Evolutionary conservation across 495 filamentous ascomycete genomes (phyloP).

Genomic region (Penicillium coprophilum): DNA sequence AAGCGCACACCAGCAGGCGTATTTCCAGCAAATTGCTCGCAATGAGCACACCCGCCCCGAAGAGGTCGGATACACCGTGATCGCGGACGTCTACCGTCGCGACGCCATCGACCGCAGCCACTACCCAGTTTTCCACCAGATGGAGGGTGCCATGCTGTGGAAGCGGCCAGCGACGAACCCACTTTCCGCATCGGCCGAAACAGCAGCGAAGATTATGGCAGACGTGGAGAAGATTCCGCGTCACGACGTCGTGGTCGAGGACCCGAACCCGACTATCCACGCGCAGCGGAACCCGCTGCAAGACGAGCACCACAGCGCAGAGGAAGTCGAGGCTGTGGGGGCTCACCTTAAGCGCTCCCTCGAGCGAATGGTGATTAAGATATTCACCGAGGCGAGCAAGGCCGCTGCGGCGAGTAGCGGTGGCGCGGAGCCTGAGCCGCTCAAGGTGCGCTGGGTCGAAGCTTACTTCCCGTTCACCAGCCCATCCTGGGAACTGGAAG

Average conservation of each 20-base stretch:
- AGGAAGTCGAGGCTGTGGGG: conserved; percentile 79
- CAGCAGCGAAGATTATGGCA: conserved; percentile 51
- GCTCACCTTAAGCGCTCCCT: conserved; percentile 87
- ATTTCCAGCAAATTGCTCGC: conserved; percentile 61
- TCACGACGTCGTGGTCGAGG: conserved; percentile 74
- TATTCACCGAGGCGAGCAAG: conserved; percentile 76
- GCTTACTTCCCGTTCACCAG: conserved; percentile 95
- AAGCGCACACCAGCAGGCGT: conserved; percentile 85
- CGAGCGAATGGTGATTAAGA: conserved; percentile 82
- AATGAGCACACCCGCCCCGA: conserved; percentile 51
- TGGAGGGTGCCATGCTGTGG: conserved; percentile 94
- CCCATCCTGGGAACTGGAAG: conserved; percentile 93
- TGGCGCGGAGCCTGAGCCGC: conserved; percentile 56
- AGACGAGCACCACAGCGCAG: conserved; percentile 60
- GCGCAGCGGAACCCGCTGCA: conserved; percentile 83
- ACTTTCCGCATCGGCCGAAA: conserved; percentile 40
- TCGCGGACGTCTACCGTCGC: conserved; percentile 93
- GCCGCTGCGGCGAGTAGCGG: conserved; percentile 57
- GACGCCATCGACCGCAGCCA: conserved; percentile 94
- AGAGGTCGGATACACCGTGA: conserved; percentile 80
- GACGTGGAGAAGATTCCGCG: conserved; percentile 67
- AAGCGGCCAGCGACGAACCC: conserved; percentile 67
- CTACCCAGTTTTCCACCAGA: conserved; percentile 97
- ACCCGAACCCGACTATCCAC: conserved; percentile 79
- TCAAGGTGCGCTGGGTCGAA: conserved; percentile 90